Base-by-base conservation (phyloP, 352 stramenopile species). In the Globisporangium alternatum region DNA sequence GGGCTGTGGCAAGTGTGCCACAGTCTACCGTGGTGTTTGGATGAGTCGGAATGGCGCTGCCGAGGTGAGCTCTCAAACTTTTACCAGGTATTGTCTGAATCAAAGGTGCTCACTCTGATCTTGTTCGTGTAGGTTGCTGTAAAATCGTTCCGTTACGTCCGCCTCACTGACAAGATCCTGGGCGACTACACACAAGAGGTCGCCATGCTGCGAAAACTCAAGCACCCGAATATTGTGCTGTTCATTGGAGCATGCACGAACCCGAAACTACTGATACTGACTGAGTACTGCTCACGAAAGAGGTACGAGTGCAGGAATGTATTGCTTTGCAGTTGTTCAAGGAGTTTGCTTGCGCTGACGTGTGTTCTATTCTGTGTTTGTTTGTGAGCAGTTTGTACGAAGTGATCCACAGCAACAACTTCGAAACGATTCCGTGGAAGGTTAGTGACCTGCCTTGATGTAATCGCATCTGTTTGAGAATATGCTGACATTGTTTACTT, bases 201-300 rank as follows among this genome's bases (percentile, higher is more conserved):
- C 19, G 88, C 84, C 33, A 65, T 96, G 60, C 75, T 96, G 19
- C 80, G 86, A 68, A 90, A 95, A 65, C 78, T 96, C 60, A 94
- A 93, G 68, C 88, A 96, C 60, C 88, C 88, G 45, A 96, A 96
- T 62, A 96, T 96, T 66, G 86, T 96, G 28, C 74, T 96, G 74
- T 96, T 96, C 77, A 96, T 96, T 66, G 88, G 88, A 68, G 88
- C 88, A 57, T 96, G 88, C 68, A 96, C 87, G 57, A 84, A 94
- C 56, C 87, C 88, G 21, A 95, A 93, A 70, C 70, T 96, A 37
- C 91, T 96, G 80, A 96, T 96, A 67, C 70, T 96, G 49, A 96
- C 85, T 13, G 88, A 96, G 67, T 96, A 94, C 65, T 96, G 88
- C 72, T 95, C 88, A 48, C 77, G 86, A 60, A 94, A 94, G 73